A percentile compares a stretch with the other conserved stretches of the same genome.
Conservation (phyloP, 768 basidiomycete genomes). For the Boletellus ananas region DNA sequence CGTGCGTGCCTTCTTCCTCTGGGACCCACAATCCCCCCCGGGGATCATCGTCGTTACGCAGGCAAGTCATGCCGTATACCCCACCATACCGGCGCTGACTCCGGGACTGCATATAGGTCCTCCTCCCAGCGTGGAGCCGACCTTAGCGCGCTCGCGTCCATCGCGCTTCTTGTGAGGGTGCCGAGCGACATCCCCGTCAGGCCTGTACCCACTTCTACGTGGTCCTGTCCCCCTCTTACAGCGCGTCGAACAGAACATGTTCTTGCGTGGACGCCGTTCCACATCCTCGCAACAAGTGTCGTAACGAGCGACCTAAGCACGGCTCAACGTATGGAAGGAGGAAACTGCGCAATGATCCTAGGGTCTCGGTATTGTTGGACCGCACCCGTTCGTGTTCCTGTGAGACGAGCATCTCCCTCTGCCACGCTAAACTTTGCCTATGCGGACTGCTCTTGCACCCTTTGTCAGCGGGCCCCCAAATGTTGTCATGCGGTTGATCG, state of each 20-base stretch:
- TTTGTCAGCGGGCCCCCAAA: neutral
- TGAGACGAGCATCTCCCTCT: neutral
- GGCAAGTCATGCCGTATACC: slow-evolving; percentile 27
- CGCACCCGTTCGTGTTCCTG: too few species aligned
- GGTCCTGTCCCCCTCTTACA: slow-evolving; percentile 9
- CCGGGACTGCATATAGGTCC: slow-evolving; percentile 19
- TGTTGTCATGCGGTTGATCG: neutral
- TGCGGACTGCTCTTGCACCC: neutral
- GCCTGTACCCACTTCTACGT: slow-evolving; percentile 27
- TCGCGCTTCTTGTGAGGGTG: slow-evolving; percentile 72
- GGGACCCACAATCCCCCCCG: slow-evolving; percentile 34
- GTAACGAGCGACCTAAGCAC: slow-evolving; percentile 72
- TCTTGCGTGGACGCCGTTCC: slow-evolving; percentile 51
- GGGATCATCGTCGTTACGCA: slow-evolving; percentile 27
- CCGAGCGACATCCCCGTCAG: slow-evolving; percentile 52
- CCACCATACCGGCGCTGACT: slow-evolving; percentile 9
- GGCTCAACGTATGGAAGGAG: slow-evolving; percentile 64
- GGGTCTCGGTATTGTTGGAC: slow-evolving; percentile 7
- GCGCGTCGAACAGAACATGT: slow-evolving; percentile 19
- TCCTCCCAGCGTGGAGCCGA: slow-evolving; percentile 44
- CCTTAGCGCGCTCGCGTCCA: slow-evolving; percentile 59
- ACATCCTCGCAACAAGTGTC: slow-evolving; percentile 68
- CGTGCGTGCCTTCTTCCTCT: slow-evolving; percentile 15
- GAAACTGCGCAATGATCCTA: slow-evolving; percentile 21
- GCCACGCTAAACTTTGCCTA: neutral